A percentile compares a stretch with the other conserved stretches of the same genome.
phyloP scores from a whole-genome alignment of 306 rosid genomes.

The Rosa persica region DNA sequence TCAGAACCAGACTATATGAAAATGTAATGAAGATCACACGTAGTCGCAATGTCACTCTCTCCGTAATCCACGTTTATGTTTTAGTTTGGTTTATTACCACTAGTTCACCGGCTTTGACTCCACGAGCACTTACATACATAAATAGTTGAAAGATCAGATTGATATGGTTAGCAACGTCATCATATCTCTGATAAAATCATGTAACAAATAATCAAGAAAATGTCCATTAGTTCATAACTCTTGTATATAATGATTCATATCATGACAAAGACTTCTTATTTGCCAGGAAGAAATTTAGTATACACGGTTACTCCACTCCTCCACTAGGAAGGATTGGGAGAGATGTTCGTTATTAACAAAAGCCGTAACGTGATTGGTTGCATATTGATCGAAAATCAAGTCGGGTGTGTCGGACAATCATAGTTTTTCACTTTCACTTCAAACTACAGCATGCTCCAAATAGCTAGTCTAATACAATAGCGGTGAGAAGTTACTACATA shows the following conservation, averaged over 20 bases:
- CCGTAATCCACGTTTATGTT: not conserved
- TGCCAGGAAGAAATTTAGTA: not conserved
- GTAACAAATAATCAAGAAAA: not conserved
- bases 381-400: not conserved
- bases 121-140: not conserved
- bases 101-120: not conserved
- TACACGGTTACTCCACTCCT: not conserved
- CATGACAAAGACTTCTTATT: not conserved
- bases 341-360: not conserved
- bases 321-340: not conserved
- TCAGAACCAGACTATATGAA: not conserved
- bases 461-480: no score
- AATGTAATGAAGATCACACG: not conserved
- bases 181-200: not conserved
- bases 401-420: not conserved
- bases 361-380: not conserved
- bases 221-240: not conserved
- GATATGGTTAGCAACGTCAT: not conserved
- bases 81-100: not conserved
- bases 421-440: not conserved
- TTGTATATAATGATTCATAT: not conserved
- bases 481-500: no score
- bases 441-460: not conserved
- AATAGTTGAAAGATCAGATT: not conserved
- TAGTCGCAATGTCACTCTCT: not conserved